Evolutionary conservation across 179 eudicot genomes (phyloP).

Genomic region (Beta corolliflora): DNA sequence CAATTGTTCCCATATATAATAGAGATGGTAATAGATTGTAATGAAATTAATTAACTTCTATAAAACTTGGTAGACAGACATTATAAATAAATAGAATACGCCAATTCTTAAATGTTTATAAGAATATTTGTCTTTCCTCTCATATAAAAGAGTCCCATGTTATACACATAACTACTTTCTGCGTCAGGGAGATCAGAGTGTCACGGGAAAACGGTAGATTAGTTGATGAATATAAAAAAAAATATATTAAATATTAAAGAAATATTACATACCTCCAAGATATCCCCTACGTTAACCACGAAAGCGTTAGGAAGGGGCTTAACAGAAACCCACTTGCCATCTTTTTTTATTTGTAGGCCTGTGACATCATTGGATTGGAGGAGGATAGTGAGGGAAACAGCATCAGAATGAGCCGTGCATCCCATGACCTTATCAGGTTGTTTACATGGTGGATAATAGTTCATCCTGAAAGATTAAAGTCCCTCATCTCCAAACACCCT

Average conservation of each 20-base stretch:
- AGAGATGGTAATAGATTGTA: no score
- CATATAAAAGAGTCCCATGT: no score
- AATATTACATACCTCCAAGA: constrained; percentile 41
- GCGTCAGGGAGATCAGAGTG: no score
- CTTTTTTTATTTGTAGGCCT: constrained; percentile 57
- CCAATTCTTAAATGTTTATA: no score
- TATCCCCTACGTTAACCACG: constrained; percentile 58
- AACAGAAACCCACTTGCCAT: constrained; percentile 52
- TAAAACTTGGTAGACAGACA: no score
- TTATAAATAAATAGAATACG: no score
- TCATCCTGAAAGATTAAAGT: constrained; percentile 49
- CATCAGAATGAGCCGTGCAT: constrained; percentile 55
- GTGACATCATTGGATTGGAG: constrained; percentile 51
- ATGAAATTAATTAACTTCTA: no score
- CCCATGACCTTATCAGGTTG: constrained; percentile 54
- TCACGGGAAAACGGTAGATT: not conserved
- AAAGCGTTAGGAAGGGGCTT: constrained; percentile 49
- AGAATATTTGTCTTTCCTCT: no score
- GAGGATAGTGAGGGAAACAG: constrained; percentile 48
- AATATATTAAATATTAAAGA: not conserved
- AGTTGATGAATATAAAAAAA: not conserved
- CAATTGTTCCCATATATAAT: no score
- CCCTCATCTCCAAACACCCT: constrained; percentile 39
- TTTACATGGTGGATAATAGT: constrained; percentile 65
- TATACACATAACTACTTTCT: no score